Conservation (phyloP, 176 grass and related monocot genomes). For the Bothriochloa decipiens region DNA sequence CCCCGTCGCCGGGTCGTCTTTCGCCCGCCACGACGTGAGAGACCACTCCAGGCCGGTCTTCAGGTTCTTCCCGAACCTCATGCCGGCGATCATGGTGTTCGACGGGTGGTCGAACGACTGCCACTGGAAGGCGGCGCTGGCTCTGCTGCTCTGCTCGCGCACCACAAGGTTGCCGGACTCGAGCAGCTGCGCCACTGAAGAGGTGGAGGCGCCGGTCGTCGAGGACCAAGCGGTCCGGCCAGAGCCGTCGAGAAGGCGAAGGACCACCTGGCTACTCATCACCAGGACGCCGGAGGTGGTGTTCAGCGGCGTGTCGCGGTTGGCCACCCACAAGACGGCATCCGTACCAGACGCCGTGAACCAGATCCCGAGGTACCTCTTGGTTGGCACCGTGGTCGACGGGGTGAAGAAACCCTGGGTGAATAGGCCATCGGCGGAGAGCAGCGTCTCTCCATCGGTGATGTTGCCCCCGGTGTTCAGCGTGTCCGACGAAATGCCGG, state of each 20-base stretch:
- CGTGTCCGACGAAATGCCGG: background rate
- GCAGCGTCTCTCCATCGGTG: conserved; percentile 6
- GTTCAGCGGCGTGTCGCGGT: conserved; percentile 35
- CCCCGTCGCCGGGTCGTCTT: conserved; percentile 36
- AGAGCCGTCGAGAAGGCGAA: background rate
- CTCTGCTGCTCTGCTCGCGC: background rate
- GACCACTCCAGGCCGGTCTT: conserved; percentile 38
- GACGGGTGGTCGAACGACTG: conserved; percentile 51
- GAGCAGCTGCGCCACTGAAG: background rate
- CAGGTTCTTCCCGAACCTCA: conserved; percentile 41
- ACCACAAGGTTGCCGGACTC: conserved; percentile 44
- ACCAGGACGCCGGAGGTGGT: conserved; percentile 12
- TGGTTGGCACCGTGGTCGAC: background rate
- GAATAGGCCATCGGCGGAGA: conserved; percentile 33
- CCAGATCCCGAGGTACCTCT: conserved; percentile 41
- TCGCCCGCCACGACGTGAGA: conserved; percentile 26
- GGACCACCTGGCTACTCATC: background rate
- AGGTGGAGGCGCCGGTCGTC: background rate
- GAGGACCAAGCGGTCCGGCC: conserved; percentile 1
- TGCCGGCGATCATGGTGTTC: conserved; percentile 44
- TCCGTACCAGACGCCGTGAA: conserved; percentile 11
- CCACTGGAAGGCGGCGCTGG: background rate
- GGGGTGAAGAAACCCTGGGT: conserved; percentile 43
- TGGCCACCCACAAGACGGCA: conserved; percentile 41
- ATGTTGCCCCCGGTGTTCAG: background rate